Evolutionary conservation across 306 rosid species (phyloP).

Genomic region (Urtica urens): DNA sequence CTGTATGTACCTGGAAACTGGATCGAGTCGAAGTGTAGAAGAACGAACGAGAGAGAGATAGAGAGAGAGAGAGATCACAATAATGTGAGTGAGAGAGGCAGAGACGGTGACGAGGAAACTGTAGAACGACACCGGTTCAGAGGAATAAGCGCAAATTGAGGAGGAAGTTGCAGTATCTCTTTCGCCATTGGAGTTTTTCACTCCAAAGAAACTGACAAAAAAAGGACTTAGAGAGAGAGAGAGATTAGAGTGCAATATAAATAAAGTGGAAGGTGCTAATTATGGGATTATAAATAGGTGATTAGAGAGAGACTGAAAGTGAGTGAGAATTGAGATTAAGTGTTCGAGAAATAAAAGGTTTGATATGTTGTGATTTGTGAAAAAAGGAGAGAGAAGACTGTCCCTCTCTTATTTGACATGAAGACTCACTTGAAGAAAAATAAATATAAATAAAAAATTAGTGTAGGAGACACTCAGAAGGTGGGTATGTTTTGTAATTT

Average conservation of each 20-base stretch:
- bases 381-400: conserved; percentile 15
- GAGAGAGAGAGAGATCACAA: conserved; percentile 41
- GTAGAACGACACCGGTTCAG: conserved; percentile 52
- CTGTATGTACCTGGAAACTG: not conserved
- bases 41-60: not conserved
- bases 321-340: conserved; percentile 11
- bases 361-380: conserved; percentile 12
- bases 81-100: conserved; percentile 21
- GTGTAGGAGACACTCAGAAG: conserved; percentile 6
- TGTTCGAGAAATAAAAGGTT: not conserved
- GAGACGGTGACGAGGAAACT: conserved; percentile 15
- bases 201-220: conserved; percentile 37
- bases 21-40: no score
- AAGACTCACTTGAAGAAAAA: no score
- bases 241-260: not conserved
- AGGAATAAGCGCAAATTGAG: conserved; percentile 39
- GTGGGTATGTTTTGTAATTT: conserved; percentile 9
- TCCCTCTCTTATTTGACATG: no score
- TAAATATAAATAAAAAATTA: not conserved
- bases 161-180: conserved; percentile 68
- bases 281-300: not conserved
- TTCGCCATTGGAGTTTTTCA: conserved; percentile 43
- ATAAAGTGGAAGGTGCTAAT: not conserved
- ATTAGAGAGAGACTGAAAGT: not conserved
- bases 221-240: not conserved